phyloP scores from a whole-genome alignment of 1,139 yeast species.

The Sugiyamaella japonica region DNA sequence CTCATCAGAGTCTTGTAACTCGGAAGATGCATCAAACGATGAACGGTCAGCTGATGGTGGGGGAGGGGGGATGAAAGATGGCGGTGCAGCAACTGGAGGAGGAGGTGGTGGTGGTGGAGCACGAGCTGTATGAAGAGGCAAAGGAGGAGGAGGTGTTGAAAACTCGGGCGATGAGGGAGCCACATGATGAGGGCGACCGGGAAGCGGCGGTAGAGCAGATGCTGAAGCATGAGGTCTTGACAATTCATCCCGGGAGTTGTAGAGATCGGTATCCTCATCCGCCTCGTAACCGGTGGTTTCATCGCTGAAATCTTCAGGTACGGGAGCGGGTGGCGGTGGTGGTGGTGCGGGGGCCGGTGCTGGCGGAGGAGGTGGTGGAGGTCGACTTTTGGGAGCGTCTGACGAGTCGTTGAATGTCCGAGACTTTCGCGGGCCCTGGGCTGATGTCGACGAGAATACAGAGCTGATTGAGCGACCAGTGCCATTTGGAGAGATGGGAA shows the following conservation, averaged over 20 bases:
- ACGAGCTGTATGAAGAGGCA: slow-evolving; percentile 25
- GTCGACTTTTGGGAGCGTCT: slow-evolving; percentile 5
- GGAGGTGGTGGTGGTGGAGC: slow-evolving; percentile 27
- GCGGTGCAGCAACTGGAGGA: slow-evolving; percentile 27
- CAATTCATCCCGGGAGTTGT: slow-evolving; percentile 24
- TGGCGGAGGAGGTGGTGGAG: slow-evolving; percentile 13
- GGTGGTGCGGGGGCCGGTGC: not conserved
- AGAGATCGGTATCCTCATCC: slow-evolving; percentile 49
- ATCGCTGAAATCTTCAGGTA: slow-evolving; percentile 26
- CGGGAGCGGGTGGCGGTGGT: slow-evolving; percentile 9
- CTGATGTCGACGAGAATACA: slow-evolving; percentile 1
- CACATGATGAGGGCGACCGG: slow-evolving; percentile 24
- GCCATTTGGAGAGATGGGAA: slow-evolving; percentile 25
- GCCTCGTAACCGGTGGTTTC: slow-evolving; percentile 54
- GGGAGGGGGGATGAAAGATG: slow-evolving; percentile 21
- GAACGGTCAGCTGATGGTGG: slow-evolving; percentile 20
- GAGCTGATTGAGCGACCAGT: slow-evolving; percentile 7
- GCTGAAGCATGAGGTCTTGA: slow-evolving; percentile 21
- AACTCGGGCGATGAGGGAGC: slow-evolving; percentile 28
- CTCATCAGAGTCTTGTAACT: slow-evolving; percentile 12
- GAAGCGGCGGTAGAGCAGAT: slow-evolving; percentile 29
- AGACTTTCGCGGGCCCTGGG: slow-evolving; percentile 13
- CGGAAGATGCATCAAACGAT: slow-evolving; percentile 10
- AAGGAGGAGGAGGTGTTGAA: slow-evolving; percentile 29
- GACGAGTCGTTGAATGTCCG: slow-evolving; percentile 8